phyloP scores from a whole-genome alignment of 2,329 filamentous ascomycete species.

The Talaromyces sp. region DNA sequence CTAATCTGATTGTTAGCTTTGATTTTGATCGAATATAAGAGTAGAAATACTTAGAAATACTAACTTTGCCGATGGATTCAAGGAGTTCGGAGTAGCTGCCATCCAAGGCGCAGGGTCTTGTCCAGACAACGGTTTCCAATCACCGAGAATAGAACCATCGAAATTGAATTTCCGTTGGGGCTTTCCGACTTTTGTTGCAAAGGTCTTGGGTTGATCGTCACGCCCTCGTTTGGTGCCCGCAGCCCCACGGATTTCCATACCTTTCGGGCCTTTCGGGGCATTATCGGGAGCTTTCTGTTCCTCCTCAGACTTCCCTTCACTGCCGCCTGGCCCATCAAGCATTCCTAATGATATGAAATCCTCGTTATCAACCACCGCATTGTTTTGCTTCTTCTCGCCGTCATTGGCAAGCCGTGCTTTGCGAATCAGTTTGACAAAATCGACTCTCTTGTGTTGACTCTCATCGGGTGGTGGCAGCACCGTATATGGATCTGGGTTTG shows the following conservation, averaged over 20 bases:
- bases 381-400: slow-evolving; percentile 52
- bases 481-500: slow-evolving; percentile 93
- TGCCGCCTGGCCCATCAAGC: slow-evolving; percentile 43
- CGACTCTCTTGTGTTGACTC: slow-evolving; percentile 71
- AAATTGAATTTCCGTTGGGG: slow-evolving; percentile 54
- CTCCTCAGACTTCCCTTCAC: slow-evolving; percentile 16
- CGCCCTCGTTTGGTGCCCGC: slow-evolving; percentile 71
- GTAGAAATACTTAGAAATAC: slow-evolving; percentile 9
- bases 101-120: slow-evolving; percentile 65
- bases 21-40: neutral
- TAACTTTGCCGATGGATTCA: slow-evolving; percentile 40
- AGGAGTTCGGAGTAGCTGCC: slow-evolving; percentile 27
- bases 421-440: slow-evolving; percentile 87
- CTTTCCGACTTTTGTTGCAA: slow-evolving; percentile 57
- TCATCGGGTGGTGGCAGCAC: slow-evolving; percentile 80
- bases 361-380: slow-evolving; percentile 61
- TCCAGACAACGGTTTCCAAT: slow-evolving; percentile 55
- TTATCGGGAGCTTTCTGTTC: slow-evolving; percentile 33
- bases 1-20: slow-evolving; percentile 46
- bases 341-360: slow-evolving; percentile 90
- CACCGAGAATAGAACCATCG: slow-evolving; percentile 54
- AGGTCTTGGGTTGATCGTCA: slow-evolving; percentile 67
- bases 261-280: slow-evolving; percentile 40
- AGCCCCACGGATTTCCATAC: slow-evolving; percentile 42
- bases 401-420: slow-evolving; percentile 73